phyloP scores from a whole-genome alignment of 352 stramenopile species.

The Phytopythium mirpurense region DNA sequence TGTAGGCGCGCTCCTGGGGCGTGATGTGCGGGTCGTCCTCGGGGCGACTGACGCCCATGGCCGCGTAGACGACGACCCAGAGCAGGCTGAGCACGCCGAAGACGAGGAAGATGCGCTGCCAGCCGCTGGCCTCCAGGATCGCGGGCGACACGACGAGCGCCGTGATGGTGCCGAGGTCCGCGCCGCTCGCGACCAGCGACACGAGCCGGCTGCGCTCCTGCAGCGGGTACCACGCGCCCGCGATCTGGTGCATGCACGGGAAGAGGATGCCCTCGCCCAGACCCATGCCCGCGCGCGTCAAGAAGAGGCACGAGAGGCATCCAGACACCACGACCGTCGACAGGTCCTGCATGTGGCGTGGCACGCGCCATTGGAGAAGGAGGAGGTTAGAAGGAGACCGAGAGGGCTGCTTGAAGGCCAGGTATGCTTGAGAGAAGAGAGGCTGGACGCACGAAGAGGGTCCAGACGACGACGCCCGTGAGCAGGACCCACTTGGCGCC shows the following conservation, averaged over 20 bases:
- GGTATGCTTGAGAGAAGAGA: no score
- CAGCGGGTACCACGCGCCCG: conserved; percentile 77
- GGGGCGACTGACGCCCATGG: conserved; percentile 57
- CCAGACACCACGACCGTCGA: conserved; percentile 64
- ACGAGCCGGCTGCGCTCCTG: conserved; percentile 80
- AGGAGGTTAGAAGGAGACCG: background rate
- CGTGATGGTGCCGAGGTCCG: conserved; percentile 76
- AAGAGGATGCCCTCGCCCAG: conserved; percentile 85
- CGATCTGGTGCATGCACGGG: conserved; percentile 85
- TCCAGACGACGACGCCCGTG: conserved; percentile 77
- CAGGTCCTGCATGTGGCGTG: conserved; percentile 36
- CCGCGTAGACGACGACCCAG: conserved; percentile 59
- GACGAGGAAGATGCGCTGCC: conserved; percentile 70
- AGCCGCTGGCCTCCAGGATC: conserved; percentile 57
- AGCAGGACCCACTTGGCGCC: conserved; percentile 74
- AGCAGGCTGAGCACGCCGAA: conserved; percentile 75
- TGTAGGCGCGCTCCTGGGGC: conserved; percentile 49
- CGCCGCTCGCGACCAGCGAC: conserved; percentile 68
- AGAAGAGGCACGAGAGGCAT: conserved; percentile 62
- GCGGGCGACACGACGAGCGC: conserved; percentile 70
- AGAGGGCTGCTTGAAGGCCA: background rate
- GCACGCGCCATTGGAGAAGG: conserved; percentile 1
- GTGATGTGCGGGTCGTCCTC: conserved; percentile 63
- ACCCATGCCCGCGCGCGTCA: conserved; percentile 75
- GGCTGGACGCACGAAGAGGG: conserved; percentile 60